Conservation (phyloP, 139 green algal genomes). For the Coelastrella sp. region DNA sequence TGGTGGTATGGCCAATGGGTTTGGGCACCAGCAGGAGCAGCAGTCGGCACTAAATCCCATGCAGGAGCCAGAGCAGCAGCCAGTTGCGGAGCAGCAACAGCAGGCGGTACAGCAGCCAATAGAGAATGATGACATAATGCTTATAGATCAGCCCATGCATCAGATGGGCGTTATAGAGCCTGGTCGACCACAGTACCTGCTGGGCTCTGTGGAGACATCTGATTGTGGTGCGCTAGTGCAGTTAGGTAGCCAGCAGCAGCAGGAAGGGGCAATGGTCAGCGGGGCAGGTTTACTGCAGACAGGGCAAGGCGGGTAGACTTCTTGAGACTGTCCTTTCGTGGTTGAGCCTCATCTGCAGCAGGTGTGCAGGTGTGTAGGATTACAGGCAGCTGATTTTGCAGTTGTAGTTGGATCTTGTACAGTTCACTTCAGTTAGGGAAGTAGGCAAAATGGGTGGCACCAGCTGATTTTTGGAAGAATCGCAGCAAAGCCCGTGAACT, state of each 20-base stretch:
- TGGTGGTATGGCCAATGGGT: neutral
- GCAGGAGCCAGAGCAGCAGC: slow-evolving; percentile 45
- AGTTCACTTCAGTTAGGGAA: no score
- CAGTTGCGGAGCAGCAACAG: slow-evolving; percentile 33
- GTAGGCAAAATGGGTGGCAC: no score
- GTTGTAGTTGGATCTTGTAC: neutral
- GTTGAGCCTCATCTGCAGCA: no score
- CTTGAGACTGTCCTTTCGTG: neutral
- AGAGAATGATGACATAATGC: slow-evolving; percentile 19
- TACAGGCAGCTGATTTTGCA: neutral
- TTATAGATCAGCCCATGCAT: slow-evolving; percentile 18
- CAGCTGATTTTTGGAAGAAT: no score
- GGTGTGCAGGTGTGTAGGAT: neutral
- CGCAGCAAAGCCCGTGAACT: no score
- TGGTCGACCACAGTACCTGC: neutral
- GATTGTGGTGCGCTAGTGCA: neutral
- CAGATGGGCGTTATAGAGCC: neutral
- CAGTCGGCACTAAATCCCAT: slow-evolving; percentile 20
- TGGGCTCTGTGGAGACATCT: neutral
- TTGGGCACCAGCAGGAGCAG: slow-evolving; percentile 37
- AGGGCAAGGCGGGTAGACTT: neutral
- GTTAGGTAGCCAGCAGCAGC: neutral
- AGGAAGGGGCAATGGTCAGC: neutral
- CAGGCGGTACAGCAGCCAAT: slow-evolving; percentile 44
- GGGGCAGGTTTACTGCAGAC: neutral